phyloP scores from a whole-genome alignment of 805 yeast species.

The Candida boleticola region DNA sequence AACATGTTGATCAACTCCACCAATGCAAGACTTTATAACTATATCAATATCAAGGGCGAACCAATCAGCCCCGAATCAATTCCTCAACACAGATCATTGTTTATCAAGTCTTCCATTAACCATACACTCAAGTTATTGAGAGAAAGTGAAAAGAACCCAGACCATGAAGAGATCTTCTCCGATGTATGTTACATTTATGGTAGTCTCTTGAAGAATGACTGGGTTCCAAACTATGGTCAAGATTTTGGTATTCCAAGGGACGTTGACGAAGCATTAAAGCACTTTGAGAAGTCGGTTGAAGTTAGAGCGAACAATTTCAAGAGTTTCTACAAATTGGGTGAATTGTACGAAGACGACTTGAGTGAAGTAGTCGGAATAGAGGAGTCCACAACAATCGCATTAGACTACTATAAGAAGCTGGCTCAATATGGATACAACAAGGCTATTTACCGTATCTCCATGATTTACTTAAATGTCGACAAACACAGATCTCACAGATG shows the following conservation, averaged over 20 bases:
- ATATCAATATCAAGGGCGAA: conserved; percentile 43
- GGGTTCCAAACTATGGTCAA: conserved; percentile 27
- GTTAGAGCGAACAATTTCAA: conserved; percentile 30
- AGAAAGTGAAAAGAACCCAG: conserved; percentile 25
- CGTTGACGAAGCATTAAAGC: conserved; percentile 25
- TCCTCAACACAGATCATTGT: conserved; percentile 29
- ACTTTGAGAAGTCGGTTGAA: conserved; percentile 30
- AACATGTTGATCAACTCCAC: conserved; percentile 40
- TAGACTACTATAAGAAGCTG: conserved; percentile 32
- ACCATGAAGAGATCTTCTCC: conserved; percentile 15
- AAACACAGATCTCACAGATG: conserved; percentile 32
- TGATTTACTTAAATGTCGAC: conserved; percentile 35
- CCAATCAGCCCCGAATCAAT: conserved; percentile 28
- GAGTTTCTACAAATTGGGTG: conserved; percentile 38
- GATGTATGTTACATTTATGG: conserved; percentile 39
- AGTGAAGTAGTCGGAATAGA: conserved; percentile 7
- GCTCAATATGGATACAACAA: conserved; percentile 44
- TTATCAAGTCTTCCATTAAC: conserved; percentile 36
- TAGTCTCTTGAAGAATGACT: conserved; percentile 37
- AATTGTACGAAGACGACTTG: conserved; percentile 34
- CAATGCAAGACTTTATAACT: conserved; percentile 37
- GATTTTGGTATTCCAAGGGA: conserved; percentile 34
- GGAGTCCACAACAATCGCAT: conserved; percentile 21
- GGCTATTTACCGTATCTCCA: conserved; percentile 42
- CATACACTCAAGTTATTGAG: conserved; percentile 36